Conservation (phyloP, 352 stramenopile genomes). For the Pythium plurisporium region DNA sequence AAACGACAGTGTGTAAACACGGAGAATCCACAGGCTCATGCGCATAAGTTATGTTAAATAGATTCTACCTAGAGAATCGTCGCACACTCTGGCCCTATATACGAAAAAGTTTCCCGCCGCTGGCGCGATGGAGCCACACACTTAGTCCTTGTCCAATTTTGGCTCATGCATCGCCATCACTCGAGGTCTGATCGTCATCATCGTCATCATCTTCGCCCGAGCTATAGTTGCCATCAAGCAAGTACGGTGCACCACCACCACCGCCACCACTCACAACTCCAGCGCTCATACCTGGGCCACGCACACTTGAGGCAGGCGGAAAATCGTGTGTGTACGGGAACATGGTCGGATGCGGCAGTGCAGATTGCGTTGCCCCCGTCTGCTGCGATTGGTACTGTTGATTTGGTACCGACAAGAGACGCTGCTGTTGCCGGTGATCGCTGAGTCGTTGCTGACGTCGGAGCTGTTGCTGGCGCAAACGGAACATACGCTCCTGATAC, state of each 20-base stretch:
- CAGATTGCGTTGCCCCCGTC: neutral
- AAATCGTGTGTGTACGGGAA: constrained; percentile 17
- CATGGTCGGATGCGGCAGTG: constrained; percentile 4
- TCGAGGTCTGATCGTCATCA: constrained; percentile 24
- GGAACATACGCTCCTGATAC: constrained; percentile 72
- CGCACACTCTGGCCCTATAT: neutral
- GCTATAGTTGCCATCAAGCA: constrained; percentile 15
- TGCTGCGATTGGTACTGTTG: neutral
- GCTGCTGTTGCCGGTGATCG: neutral
- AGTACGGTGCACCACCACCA: constrained; percentile 10
- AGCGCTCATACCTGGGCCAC: neutral
- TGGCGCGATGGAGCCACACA: no score
- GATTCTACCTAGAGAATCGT: constrained; percentile 2
- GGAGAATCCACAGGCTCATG: neutral
- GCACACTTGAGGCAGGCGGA: neutral
- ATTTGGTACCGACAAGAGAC: neutral
- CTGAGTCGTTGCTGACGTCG: constrained; percentile 19
- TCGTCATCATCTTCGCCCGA: constrained; percentile 18
- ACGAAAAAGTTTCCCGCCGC: no score
- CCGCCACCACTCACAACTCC: neutral
- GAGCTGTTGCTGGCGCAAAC: constrained; percentile 49
- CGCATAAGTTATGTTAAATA: constrained; percentile 36
- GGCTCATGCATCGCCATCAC: constrained; percentile 20
- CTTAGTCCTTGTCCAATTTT: no score
- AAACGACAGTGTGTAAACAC: no score